These are phyloP conservation scores for Boletellus sp. DNA, from an alignment of 1,284 basidiomycete genomes.

Conservation along the genomic window DNA sequence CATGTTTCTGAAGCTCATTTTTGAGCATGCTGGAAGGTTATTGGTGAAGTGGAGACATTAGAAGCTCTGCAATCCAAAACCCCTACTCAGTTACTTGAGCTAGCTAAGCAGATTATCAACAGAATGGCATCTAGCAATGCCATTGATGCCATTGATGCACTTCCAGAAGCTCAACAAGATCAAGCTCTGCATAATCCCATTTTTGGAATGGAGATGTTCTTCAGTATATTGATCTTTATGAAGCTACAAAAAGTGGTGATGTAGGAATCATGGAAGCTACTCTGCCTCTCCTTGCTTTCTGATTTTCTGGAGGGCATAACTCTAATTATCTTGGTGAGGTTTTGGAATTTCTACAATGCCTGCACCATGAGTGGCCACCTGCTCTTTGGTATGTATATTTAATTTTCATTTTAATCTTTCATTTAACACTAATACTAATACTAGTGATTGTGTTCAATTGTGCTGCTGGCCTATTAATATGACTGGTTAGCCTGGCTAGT, in stretches of 20 bases:
- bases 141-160: not conserved
- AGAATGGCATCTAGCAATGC: constrained; percentile 2
- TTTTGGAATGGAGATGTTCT: constrained; percentile 25
- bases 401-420: too few species aligned
- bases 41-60: not conserved
- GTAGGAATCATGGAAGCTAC: constrained; percentile 6
- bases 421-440: too few species aligned
- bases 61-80: not conserved
- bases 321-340: constrained; percentile 9
- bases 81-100: not conserved
- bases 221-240: constrained; percentile 6
- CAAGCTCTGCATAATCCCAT: constrained; percentile 8
- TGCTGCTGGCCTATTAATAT: constrained; percentile 11
- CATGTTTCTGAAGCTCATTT: constrained; percentile 6
- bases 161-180: constrained; percentile 9
- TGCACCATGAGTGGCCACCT: constrained; percentile 7
- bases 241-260: constrained; percentile 6
- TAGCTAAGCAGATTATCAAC: not conserved
- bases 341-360: constrained; percentile 8
- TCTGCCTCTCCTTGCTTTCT: constrained; percentile 5
- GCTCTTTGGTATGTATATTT: constrained; percentile 1
- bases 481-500: constrained; percentile 1
- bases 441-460: constrained; percentile 4
- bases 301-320: constrained; percentile 8
- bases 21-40: constrained; percentile 1